Conservation (phyloP, 208 protist species). For the Porcisia deanei region DNA sequence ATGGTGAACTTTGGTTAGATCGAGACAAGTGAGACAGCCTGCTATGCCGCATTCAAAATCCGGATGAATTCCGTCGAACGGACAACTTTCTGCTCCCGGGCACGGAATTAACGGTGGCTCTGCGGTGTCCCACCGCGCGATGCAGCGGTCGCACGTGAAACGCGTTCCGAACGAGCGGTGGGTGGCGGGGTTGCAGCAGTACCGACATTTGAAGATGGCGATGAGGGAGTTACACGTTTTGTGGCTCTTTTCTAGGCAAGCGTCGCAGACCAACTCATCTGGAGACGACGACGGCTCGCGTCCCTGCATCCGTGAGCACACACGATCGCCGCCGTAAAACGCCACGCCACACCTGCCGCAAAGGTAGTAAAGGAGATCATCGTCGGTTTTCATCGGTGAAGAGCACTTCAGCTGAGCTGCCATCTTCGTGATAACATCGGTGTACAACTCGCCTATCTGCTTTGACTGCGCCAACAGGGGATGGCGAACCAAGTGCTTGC, state of each 20-base stretch:
- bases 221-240: slow-evolving; percentile 3
- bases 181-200: slow-evolving; percentile 90
- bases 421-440: slow-evolving; percentile 30
- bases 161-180: slow-evolving; percentile 84
- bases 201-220: slow-evolving; percentile 81
- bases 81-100: slow-evolving; percentile 49
- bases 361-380: slow-evolving; percentile 83
- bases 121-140: slow-evolving; percentile 56
- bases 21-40: slow-evolving; percentile 64
- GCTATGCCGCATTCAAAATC: slow-evolving; percentile 26
- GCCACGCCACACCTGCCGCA: slow-evolving; percentile 63
- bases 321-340: slow-evolving; percentile 78
- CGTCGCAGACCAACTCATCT: slow-evolving; percentile 71
- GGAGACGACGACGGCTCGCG: slow-evolving; percentile 64
- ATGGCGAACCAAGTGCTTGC: slow-evolving; percentile 76
- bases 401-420: slow-evolving; percentile 28
- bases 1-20: not conserved
- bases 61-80: slow-evolving; percentile 50
- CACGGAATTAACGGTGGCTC: slow-evolving; percentile 66
- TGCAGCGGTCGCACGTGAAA: slow-evolving; percentile 79
- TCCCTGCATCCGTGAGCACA: slow-evolving; percentile 71
- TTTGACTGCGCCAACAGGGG: slow-evolving; percentile 43
- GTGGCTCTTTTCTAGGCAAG: slow-evolving; percentile 38
- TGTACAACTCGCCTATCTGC: slow-evolving; percentile 42
- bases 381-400: slow-evolving; percentile 44